Conservation (phyloP, 2,329 filamentous ascomycete species). For the Colletotrichum noveboracense region DNA sequence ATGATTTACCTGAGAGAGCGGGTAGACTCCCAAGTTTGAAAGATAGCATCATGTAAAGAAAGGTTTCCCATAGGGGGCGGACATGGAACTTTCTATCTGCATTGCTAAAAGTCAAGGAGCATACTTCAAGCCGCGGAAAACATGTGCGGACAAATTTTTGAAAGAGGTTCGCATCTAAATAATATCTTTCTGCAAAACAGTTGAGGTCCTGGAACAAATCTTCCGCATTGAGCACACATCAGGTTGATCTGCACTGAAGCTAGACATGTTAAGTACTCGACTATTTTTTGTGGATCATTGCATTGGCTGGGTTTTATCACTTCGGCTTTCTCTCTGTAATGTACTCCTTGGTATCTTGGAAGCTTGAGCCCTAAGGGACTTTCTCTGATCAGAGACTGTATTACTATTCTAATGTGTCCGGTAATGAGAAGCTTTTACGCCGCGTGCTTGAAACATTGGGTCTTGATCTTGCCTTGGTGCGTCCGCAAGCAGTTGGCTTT, state of each 20-base stretch:
- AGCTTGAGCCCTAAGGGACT: not conserved
- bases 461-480: not conserved
- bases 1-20: not conserved
- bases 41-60: not conserved
- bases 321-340: not conserved
- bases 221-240: not conserved
- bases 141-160: not conserved
- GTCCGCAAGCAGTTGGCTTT: not conserved
- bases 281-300: not conserved
- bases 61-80: not conserved
- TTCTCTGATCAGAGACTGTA: not conserved
- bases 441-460: not conserved
- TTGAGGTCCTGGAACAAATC: not conserved
- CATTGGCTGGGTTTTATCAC: not conserved
- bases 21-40: not conserved
- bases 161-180: not conserved
- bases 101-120: not conserved
- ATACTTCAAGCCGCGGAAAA: accelerated
- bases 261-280: not conserved
- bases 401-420: not conserved
- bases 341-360: not conserved
- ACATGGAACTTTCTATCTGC: not conserved
- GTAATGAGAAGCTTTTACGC: not conserved
- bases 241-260: not conserved
- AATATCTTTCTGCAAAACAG: not conserved